Evolutionary conservation across 768 basidiomycete genomes (phyloP).

Genomic region (Glaciozyma antarctica): DNA sequence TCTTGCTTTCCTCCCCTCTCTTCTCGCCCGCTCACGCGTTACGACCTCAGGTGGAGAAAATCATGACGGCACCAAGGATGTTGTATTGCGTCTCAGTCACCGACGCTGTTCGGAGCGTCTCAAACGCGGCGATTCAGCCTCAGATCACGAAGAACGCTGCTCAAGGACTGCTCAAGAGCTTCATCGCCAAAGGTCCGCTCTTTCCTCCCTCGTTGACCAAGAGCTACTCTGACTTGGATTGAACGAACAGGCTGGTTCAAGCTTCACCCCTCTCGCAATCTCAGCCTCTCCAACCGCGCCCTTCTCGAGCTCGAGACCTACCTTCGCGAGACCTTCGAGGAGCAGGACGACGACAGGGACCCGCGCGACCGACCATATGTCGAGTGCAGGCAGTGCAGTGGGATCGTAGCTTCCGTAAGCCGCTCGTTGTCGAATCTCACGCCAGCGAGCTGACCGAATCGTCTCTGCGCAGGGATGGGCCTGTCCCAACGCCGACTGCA

Average conservation of each 20-base stretch:
- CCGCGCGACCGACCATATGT: constrained; percentile 37
- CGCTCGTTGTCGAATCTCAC: neutral
- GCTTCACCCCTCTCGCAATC: constrained; percentile 37
- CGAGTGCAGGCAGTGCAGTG: constrained; percentile 65
- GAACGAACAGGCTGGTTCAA: constrained; percentile 12
- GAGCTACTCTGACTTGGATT: neutral
- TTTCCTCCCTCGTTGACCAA: constrained; percentile 51
- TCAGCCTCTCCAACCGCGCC: constrained; percentile 65
- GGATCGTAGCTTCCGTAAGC: constrained; percentile 45
- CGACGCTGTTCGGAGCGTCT: constrained; percentile 60
- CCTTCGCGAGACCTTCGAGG: constrained; percentile 60
- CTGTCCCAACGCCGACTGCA: constrained; percentile 34
- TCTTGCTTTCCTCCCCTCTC: neutral
- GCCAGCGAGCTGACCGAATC: constrained; percentile 48
- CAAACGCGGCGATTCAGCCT: too few species aligned
- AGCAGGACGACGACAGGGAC: constrained; percentile 44
- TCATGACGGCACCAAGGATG: constrained; percentile 67
- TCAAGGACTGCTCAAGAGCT: constrained; percentile 53
- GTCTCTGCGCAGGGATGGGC: constrained; percentile 53
- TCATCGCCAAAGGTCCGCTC: constrained; percentile 75
- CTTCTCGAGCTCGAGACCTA: constrained; percentile 65
- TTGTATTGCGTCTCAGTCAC: constrained; percentile 68
- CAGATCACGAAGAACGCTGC: constrained; percentile 65
- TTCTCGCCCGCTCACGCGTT: neutral
- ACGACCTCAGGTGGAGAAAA: constrained; percentile 63